Conservation (phyloP, 1,139 yeast genomes). For the Protomyces macrosporus region DNA sequence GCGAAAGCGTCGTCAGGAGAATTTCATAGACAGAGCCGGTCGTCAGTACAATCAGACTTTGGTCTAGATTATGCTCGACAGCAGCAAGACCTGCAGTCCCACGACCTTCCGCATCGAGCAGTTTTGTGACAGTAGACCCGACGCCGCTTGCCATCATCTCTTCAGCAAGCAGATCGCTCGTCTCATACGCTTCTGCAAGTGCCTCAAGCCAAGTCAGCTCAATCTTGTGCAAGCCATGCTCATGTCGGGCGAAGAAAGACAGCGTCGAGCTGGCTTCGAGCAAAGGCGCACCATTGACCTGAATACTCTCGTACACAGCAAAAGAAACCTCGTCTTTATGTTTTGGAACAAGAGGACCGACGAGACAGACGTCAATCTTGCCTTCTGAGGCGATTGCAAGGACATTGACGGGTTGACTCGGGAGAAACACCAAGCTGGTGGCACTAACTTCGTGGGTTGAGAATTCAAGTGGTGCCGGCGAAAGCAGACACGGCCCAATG, state of each 20-base stretch:
- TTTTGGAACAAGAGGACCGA: constrained; percentile 6
- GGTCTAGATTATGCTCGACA: background rate
- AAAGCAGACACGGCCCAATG: constrained; percentile 25
- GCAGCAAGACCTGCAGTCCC: background rate
- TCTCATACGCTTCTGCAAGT: constrained; percentile 5
- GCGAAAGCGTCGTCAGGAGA: background rate
- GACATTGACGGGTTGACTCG: constrained; percentile 16
- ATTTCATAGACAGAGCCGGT: background rate
- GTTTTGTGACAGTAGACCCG: background rate
- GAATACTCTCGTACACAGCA: constrained; percentile 19
- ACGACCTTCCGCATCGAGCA: constrained; percentile 2
- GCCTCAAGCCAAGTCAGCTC: constrained; percentile 5
- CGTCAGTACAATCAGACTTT: background rate
- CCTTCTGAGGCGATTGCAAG: constrained; percentile 27
- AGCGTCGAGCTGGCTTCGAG: background rate
- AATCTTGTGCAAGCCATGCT: constrained; percentile 10
- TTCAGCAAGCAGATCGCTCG: background rate
- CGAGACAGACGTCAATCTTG: constrained; percentile 27
- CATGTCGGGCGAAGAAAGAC: constrained; percentile 5
- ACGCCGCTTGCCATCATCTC: background rate
- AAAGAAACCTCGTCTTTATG: background rate
- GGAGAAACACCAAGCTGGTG: constrained; percentile 10
- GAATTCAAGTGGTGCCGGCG: constrained; percentile 28
- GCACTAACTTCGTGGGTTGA: constrained; percentile 8
- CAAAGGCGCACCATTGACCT: background rate